Percentiles rank a stretch among this genome's conserved stretches.
These are phyloP conservation scores for Alternaria arbusti DNA, from an alignment of 2,329 filamentous ascomycete genomes.

Conservation along the genomic window DNA sequence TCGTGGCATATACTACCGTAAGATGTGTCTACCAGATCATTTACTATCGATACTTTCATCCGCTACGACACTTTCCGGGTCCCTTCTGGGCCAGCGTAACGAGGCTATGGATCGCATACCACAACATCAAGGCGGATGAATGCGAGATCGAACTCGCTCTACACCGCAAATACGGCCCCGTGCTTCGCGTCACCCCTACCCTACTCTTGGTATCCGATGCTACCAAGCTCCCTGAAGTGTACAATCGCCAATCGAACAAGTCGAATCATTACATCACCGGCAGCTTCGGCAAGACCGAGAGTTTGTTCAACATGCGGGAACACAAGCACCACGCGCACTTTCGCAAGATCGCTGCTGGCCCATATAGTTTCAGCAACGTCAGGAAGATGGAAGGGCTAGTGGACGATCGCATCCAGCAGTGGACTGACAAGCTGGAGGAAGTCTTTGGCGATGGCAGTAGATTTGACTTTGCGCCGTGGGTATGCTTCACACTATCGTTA, in stretches of 20 bases:
- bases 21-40: slow-evolving; percentile 45
- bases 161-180: slow-evolving; percentile 56
- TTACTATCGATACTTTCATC: slow-evolving; percentile 58
- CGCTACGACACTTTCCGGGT: slow-evolving; percentile 60
- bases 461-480: slow-evolving; percentile 64
- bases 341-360: slow-evolving; percentile 61
- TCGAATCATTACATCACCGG: slow-evolving; percentile 66
- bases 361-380: slow-evolving; percentile 64
- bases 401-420: slow-evolving; percentile 58
- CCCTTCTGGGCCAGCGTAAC: slow-evolving; percentile 63
- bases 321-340: slow-evolving; percentile 58
- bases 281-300: slow-evolving; percentile 62
- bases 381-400: slow-evolving; percentile 66
- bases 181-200: slow-evolving; percentile 47
- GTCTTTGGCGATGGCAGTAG: slow-evolving; percentile 54
- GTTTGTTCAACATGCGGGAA: slow-evolving; percentile 65
- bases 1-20: not conserved
- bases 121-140: slow-evolving; percentile 58
- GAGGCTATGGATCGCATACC: slow-evolving; percentile 59
- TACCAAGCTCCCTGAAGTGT: slow-evolving; percentile 62
- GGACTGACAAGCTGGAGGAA: slow-evolving; percentile 57
- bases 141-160: slow-evolving; percentile 51
- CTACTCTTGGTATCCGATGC: slow-evolving; percentile 63
- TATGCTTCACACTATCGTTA: not conserved
- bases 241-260: slow-evolving; percentile 63